Conservation (phyloP, 2,329 filamentous ascomycete species). For the Exserohilum rostratum region DNA sequence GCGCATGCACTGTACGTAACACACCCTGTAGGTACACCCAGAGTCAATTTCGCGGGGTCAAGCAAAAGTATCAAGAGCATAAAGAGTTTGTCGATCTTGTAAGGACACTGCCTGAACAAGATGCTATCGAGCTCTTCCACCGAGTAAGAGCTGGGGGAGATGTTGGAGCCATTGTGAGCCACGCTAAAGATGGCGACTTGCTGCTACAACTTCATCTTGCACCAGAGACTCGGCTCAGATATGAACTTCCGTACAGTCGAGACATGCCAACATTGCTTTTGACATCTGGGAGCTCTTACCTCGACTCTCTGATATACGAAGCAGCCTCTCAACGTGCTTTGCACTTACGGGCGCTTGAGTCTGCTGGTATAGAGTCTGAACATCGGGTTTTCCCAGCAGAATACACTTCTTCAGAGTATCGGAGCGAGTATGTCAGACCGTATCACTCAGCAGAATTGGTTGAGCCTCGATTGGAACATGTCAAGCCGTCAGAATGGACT, state of each 20-base stretch:
- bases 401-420: neutral
- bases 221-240: constrained; percentile 20
- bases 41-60: constrained; percentile 11
- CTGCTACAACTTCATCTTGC: constrained; percentile 17
- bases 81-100: constrained; percentile 19
- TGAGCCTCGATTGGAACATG: constrained; percentile 20
- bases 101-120: constrained; percentile 14
- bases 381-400: neutral
- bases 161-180: constrained; percentile 13
- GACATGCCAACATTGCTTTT: constrained; percentile 11
- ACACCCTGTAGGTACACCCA: constrained; percentile 14
- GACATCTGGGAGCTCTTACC: constrained; percentile 11
- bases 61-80: constrained; percentile 12
- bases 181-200: constrained; percentile 17
- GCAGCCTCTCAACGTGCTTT: neutral
- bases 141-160: constrained; percentile 23
- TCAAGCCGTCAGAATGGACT: constrained; percentile 25
- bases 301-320: constrained; percentile 17
- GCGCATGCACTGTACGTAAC: constrained; percentile 5
- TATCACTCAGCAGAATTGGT: constrained; percentile 24
- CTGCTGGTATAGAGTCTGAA: neutral
- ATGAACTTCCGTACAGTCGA: constrained; percentile 20
- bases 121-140: constrained; percentile 18
- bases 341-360: neutral
- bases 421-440: constrained; percentile 22